Conservation (phyloP, 208 protist species). For the Crithidia bombi region DNA sequence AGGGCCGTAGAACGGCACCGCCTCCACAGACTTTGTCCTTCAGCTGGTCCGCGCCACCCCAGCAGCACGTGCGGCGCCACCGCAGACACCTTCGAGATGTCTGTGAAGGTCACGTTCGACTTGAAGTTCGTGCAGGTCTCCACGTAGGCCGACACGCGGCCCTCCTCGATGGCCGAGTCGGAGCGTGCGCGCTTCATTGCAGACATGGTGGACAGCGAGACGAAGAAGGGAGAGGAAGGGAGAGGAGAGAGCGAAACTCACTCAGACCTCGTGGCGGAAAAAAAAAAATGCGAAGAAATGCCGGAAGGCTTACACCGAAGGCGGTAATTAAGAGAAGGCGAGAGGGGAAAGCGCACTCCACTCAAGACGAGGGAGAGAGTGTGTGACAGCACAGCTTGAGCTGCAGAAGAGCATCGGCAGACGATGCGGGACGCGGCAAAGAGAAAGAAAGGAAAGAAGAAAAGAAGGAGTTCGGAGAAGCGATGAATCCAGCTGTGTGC, state of each 20-base stretch:
- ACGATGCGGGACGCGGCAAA: too few species aligned
- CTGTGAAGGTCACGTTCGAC: conserved; percentile 62
- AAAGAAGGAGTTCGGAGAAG: too few species aligned
- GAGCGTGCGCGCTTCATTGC: conserved; percentile 40
- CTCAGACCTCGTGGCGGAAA: too few species aligned
- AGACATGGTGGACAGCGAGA: conserved; percentile 6
- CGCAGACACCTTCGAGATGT: conserved; percentile 38
- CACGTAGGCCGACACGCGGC: conserved; percentile 46
- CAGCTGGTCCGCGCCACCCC: conserved; percentile 51
- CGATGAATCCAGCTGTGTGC: too few species aligned
- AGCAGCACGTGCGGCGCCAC: conserved; percentile 53
- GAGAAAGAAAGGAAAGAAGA: too few species aligned
- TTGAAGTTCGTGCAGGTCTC: conserved; percentile 53
- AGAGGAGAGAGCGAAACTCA: not conserved
- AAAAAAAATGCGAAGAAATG: not conserved
- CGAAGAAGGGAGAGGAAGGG: not conserved
- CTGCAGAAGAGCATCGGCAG: too few species aligned
- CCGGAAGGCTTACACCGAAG: too few species aligned
- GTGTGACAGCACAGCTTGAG: too few species aligned
- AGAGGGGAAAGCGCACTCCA: too few species aligned
- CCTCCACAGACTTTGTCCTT: conserved; percentile 41
- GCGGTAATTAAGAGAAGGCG: too few species aligned
- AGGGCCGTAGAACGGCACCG: conserved; percentile 56
- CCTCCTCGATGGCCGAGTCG: conserved; percentile 40
- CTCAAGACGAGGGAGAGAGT: too few species aligned